Evolutionary conservation across 2,329 filamentous ascomycete species (phyloP), one percentile per base, ranked within the genome.

Genomic region (Aspergillus transmontanensis): DNA sequence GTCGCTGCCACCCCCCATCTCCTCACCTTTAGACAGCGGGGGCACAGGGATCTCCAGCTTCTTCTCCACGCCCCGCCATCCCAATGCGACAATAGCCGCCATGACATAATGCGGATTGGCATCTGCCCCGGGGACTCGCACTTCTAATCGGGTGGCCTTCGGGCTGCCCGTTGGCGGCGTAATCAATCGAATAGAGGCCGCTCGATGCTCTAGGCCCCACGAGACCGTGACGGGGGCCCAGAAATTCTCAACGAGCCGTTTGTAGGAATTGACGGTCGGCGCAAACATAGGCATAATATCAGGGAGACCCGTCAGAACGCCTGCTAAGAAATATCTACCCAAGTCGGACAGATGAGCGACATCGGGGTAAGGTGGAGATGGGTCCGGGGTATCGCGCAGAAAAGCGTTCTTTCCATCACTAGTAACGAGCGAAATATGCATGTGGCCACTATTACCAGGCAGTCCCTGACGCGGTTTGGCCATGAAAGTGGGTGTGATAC

Each of bases 211-310:
- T 6, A 97, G 82, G 0, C 95, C 95, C 95, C 95, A 99, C 0
- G 93, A 97, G 0, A 98, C 95, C 0, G 94, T 97, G 6, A 99
- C 95, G 0, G 95, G 95, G 0, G 95, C 95, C 95, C 95, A 99
- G 80, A 97, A 98, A 81, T 98, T 98, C 82, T 99, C 95, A 2
- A 99, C 95, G 0, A 99, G 86, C 4, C 95, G 90, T 81, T 99
- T 99, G 84, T 99, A 99, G 65, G 92, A 96, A 84, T 99, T 99
- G 74, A 99, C 87, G 1, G 93, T 99, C 0, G 95, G 95, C 0
- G 94, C 95, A 14, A 99, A 84, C 63, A 98, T 84, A 0, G 95
- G 95, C 95, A 99, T 99, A 69, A 98, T 88, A 73, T 97, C 93
- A 2, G 95, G 93, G 4, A 99, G 85, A 16, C 94, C 95, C 28